Evolutionary conservation across 495 filamentous ascomycete genomes (phyloP), one percentile per base, ranked within the genome.

Genomic region (Talaromyces nanjingensis): DNA sequence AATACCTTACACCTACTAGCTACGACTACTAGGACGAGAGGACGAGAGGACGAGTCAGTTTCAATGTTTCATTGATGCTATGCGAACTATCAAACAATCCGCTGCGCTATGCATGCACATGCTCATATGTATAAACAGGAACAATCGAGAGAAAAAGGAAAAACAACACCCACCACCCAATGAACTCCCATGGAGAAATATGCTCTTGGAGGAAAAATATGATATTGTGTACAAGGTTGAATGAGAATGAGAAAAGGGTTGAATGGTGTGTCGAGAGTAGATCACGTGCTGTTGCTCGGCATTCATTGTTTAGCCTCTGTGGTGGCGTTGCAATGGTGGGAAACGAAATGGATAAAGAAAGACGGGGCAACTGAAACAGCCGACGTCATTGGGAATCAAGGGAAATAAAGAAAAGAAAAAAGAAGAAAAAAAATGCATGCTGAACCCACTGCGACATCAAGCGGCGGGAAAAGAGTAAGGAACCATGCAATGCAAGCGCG

Each of bases 31-130:
- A 11, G 7, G 12, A 14, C 31, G 31, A 33, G n/a, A n/a, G n/a
- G n/a, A n/a, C n/a, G n/a, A 4, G 1, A 33, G 5, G 33, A 37
- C 29, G 6, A 16, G 14, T 49, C 45, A 20, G 27, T 55, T 20
- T 24, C 22, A 55, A 55, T 55, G 11, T 22, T 55, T 14, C 25
- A 55, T 59, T 37, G 29, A 59, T 59, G 56, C 27, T 37, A 59
- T 62, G 20, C 60, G 45, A 20, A 53, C 22, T 61, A 37, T 59
- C 27, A 59, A 61, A 61, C 34, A 52, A 62, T 61, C 60, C 60
- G 60, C 60, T 62, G 42, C 60, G 60, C 60, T 62, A 62, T 62
- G 60, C 60, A 62, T 54, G 45, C 42, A 54, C 14, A 59, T 56
- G 54, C 24, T 56, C 57, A 42, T 31, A 53, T 62, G 45, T 52